These are phyloP conservation scores for Epithemia pelagica DNA, from an alignment of 108 stramenopile species.

Conservation along the genomic window DNA sequence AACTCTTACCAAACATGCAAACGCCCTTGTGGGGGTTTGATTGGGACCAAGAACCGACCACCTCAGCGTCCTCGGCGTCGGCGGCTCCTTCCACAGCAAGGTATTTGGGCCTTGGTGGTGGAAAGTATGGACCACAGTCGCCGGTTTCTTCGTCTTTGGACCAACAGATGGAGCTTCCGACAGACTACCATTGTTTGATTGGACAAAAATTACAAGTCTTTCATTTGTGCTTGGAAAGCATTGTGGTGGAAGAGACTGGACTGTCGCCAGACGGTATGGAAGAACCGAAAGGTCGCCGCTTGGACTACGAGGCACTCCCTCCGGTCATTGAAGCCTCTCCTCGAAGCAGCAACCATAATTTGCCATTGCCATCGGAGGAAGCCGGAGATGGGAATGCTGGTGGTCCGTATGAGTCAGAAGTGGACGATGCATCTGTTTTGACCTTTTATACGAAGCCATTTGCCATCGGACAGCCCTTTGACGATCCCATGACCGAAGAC, in stretches of 20 bases:
- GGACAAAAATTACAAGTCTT: constrained; percentile 84
- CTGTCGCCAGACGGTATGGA: not conserved
- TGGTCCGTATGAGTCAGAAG: too few relatives aligned
- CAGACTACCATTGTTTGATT: constrained; percentile 65
- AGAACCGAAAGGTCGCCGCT: not conserved
- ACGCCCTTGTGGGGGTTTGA: constrained; percentile 1
- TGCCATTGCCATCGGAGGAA: not conserved
- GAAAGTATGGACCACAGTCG: not conserved
- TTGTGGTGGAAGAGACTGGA: constrained; percentile 40
- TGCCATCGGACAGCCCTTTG: not conserved
- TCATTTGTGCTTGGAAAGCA: constrained; percentile 73
- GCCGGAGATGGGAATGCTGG: too few relatives aligned
- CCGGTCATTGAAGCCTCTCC: not conserved
- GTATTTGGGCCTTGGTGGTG: not conserved
- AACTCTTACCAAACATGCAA: constrained; percentile 64
- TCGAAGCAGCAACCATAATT: not conserved
- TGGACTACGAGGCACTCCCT: not conserved
- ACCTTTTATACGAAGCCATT: not conserved
- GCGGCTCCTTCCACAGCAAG: not conserved
- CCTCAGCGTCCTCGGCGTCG: not conserved
- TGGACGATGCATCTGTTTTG: not conserved
- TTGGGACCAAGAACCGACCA: not conserved
- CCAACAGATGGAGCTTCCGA: constrained; percentile 19
- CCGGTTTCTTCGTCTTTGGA: not conserved
- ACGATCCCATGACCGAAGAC: not conserved